A percentile compares a stretch with the other conserved stretches of the same genome.
These are phyloP conservation scores for Phytophthora idaei DNA, from an alignment of 352 stramenopile species.

Conservation along the genomic window DNA sequence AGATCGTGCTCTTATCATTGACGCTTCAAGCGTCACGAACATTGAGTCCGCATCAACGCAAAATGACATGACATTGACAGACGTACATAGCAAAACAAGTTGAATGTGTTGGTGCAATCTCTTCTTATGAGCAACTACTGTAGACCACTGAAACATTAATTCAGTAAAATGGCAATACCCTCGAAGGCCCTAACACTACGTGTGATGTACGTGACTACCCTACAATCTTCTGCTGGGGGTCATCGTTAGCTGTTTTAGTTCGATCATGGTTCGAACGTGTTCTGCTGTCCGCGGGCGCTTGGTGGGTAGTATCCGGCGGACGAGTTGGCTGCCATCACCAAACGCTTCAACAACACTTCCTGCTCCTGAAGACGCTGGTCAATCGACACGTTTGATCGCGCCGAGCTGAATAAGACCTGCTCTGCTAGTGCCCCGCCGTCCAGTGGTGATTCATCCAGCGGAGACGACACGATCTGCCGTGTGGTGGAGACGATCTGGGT, in stretches of 20 bases:
- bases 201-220: constrained; percentile 34
- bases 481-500: constrained; percentile 31
- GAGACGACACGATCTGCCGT: constrained; percentile 43
- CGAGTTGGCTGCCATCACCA: constrained; percentile 45
- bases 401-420: constrained; percentile 30
- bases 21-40: too few species aligned
- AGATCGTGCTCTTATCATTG: too few species aligned
- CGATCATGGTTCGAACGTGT: constrained; percentile 14
- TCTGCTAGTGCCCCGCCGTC: constrained; percentile 16
- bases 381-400: constrained; percentile 31
- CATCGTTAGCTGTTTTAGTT: constrained; percentile 35
- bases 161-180: constrained; percentile 30
- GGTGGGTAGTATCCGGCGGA: constrained; percentile 35
- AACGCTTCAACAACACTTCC: constrained; percentile 36
- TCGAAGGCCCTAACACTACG: constrained; percentile 33
- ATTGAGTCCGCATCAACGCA: too few species aligned
- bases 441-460: constrained; percentile 25
- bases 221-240: constrained; percentile 6
- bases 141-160: constrained; percentile 27
- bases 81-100: not conserved
- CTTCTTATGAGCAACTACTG: constrained; percentile 11
- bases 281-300: constrained; percentile 26
- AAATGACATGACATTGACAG: not conserved
- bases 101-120: constrained; percentile 1
- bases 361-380: constrained; percentile 46